phyloP scores from a whole-genome alignment of 176 grass and related monocot genomes.

The Triticum dicoccoides region DNA sequence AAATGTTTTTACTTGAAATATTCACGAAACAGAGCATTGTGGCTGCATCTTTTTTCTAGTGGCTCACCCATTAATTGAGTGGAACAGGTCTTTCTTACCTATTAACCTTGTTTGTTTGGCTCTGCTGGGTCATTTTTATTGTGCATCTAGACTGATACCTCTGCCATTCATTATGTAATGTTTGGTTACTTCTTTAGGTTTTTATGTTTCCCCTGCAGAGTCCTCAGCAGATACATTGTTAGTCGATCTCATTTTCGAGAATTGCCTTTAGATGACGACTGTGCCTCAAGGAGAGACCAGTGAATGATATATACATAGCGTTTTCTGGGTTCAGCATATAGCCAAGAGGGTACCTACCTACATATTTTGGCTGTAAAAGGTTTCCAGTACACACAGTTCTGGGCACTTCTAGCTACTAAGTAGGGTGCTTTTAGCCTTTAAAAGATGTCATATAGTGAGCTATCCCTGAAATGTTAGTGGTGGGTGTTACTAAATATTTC shows the following conservation, averaged over 20 bases:
- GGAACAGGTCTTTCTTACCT: background rate
- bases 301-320: too few species aligned
- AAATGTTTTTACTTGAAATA: background rate
- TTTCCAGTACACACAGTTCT: too few species aligned
- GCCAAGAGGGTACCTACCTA: too few species aligned
- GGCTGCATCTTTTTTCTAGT: background rate
- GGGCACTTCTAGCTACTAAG: too few species aligned
- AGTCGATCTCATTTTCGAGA: conserved; percentile 86
- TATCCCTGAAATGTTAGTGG: too few species aligned
- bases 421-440: too few species aligned
- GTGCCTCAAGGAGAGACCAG: conserved; percentile 5
- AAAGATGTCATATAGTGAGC: too few species aligned
- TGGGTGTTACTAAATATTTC: too few species aligned
- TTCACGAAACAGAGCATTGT: background rate
- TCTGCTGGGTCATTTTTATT: background rate
- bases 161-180: background rate
- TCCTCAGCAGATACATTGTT: conserved; percentile 19
- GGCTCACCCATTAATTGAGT: background rate
- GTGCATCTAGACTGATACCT: background rate
- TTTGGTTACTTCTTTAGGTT: background rate
- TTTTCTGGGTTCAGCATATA: too few species aligned
- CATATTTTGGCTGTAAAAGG: too few species aligned
- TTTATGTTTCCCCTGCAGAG: conserved; percentile 48
- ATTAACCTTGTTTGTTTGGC: background rate
- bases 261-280: conserved; percentile 79